Percentiles rank a stretch among this genome's conserved stretches.
Conservation (phyloP, 2,329 filamentous ascomycete genomes). For the Ampelomyces quisqualis region DNA sequence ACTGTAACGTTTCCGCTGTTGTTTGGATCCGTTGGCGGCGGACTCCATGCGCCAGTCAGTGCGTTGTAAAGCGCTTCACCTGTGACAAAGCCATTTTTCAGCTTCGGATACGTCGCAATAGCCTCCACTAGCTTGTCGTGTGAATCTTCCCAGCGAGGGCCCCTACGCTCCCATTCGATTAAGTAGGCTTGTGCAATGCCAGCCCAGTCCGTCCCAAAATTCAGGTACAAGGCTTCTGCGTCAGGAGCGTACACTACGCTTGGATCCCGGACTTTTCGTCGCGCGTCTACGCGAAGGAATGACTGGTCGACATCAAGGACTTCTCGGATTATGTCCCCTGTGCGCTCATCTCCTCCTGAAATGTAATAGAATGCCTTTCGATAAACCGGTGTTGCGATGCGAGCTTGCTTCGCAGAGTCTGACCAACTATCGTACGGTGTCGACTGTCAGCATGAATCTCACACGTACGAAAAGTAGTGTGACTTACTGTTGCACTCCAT, state of each 20-base stretch:
- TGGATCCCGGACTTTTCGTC: conserved; percentile 60
- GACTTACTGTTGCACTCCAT: conserved; percentile 66
- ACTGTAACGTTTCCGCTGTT: conserved; percentile 56
- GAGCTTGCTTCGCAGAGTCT: conserved; percentile 63
- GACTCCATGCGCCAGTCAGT: conserved; percentile 52
- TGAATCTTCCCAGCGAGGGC: conserved; percentile 56
- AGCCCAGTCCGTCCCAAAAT: conserved; percentile 61
- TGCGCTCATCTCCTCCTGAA: conserved; percentile 57
- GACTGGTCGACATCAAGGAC: conserved; percentile 56
- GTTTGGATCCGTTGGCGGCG: conserved; percentile 55
- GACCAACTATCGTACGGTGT: conserved; percentile 45
- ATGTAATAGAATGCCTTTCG: conserved; percentile 60
- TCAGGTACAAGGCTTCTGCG: conserved; percentile 49
- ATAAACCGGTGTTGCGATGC: conserved; percentile 61
- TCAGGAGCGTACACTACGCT: conserved; percentile 51
- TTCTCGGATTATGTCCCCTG: conserved; percentile 57
- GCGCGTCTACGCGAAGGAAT: conserved; percentile 56
- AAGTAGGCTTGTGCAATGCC: conserved; percentile 60
- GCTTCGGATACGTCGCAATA: conserved; percentile 53
- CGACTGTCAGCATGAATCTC: background rate
- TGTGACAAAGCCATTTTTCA: conserved; percentile 62
- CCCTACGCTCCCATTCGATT: conserved; percentile 61
- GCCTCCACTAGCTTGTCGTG: conserved; percentile 53
- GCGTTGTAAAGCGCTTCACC: conserved; percentile 57
- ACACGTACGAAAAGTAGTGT: background rate